A percentile compares a stretch with the other conserved stretches of the same genome.
Evolutionary conservation across 352 stramenopile species (phyloP).

Genomic region (Globisporangium mamillatum): DNA sequence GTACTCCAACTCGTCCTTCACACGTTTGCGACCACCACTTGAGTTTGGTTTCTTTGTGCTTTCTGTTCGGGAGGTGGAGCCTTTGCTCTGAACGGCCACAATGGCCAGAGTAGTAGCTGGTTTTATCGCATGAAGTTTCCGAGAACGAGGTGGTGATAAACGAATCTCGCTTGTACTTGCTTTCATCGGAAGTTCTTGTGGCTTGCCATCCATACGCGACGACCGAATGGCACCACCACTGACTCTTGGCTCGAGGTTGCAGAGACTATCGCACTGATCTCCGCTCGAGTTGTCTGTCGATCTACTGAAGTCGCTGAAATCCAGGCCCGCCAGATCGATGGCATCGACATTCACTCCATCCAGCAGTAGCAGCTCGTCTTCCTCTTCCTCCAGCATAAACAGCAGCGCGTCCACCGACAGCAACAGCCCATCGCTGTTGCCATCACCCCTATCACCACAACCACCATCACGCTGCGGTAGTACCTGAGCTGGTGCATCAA

Average conservation of each 20-base stretch:
- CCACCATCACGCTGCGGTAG: not conserved
- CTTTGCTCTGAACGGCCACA: not conserved
- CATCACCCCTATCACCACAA: too few species aligned
- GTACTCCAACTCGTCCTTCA: conserved; percentile 11
- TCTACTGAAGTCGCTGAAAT: not conserved
- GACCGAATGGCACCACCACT: not conserved
- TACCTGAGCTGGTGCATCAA: not conserved
- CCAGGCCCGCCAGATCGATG: not conserved
- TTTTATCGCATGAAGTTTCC: not conserved
- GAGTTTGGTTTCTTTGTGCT: not conserved
- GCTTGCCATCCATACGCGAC: not conserved
- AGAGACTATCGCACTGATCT: not conserved
- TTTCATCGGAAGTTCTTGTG: not conserved
- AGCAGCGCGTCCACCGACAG: not conserved
- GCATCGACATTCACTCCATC: not conserved
- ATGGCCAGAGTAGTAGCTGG: not conserved
- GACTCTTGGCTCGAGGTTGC: not conserved
- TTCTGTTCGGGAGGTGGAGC: not conserved
- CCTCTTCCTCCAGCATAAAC: not conserved
- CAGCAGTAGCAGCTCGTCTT: not conserved
- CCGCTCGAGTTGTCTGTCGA: not conserved
- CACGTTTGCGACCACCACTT: not conserved
- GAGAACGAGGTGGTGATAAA: not conserved
- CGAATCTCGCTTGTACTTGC: not conserved
- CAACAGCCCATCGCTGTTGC: not conserved